Base-by-base conservation (phyloP, 2,329 filamentous ascomycete species). In the Pleoardoris graminearum region DNA sequence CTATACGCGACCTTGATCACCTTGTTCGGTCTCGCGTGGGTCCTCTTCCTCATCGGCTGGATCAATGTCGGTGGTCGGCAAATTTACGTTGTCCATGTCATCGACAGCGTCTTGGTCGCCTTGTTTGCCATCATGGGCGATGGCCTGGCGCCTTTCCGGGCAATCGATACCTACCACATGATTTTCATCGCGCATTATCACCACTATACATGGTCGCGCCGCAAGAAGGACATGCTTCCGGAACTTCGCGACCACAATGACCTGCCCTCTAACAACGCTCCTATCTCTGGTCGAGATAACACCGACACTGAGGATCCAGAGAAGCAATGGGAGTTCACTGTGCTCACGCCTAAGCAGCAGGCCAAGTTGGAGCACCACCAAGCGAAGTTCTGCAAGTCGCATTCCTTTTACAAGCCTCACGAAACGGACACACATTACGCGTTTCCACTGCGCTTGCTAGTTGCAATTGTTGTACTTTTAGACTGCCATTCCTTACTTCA, bases 11-110 rank as follows among this genome's bases (percentile, higher is more conserved):
- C 83, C 1, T 79, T 93, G 17, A 92, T 96, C 62, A 94, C 90
- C 0, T 78, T 92, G 0, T 96, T 95, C 62, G 90, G 90, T 65
- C 79, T 93, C 11, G 89, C 89, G 0, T 96, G 90, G 91, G 90
- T 96, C 1, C 81, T 95, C n/a, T 94, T 93, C 74, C 77, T 95
- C 49, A 96, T 96, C 68, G 89, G 83, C 42, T 95, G 90, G 90
- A 90, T 94, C 67, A 91, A 91, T 58, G 87, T 93, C 17, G 89
- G 88, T 17, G 83, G 84, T 25, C 79, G 81, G 62, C 88, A 93
- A 68, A 76, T 84, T 3, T 93, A 78, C 14, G 75, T 80, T 2
- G 72, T 79, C 14, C 79, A 86, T 57, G 68, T 81, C 16, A 74
- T 78, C 17, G 82, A 88, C 65, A 84, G 82, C 8, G 68, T 82